Evolutionary conservation across 1,284 basidiomycete genomes (phyloP).

Genomic region (Moesziomyces parantarcticus): DNA sequence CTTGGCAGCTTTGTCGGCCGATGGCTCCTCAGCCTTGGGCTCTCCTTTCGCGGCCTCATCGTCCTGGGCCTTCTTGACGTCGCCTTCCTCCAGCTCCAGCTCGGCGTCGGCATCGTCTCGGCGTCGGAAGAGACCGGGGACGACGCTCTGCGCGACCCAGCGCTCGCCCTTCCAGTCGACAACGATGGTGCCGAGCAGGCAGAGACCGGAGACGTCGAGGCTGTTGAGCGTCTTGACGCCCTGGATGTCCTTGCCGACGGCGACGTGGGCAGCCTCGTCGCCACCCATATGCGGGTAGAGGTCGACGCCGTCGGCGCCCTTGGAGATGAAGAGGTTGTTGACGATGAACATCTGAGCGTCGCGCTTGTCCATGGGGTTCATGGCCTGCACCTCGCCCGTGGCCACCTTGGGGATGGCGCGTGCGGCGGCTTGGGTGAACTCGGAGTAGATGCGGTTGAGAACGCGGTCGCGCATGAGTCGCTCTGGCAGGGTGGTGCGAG

Average conservation of each 20-base stretch:
- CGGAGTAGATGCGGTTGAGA: constrained; percentile 72
- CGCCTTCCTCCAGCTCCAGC: constrained; percentile 43
- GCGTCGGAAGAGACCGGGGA: constrained; percentile 73
- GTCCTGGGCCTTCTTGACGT: constrained; percentile 32
- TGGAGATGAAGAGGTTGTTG: constrained; percentile 74
- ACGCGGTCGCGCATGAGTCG: constrained; percentile 72
- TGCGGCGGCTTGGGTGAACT: constrained; percentile 72
- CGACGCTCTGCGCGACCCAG: constrained; percentile 73
- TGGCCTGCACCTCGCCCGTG: constrained; percentile 71
- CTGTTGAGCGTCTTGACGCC: constrained; percentile 72
- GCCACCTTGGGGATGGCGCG: constrained; percentile 71
- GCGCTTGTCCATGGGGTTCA: constrained; percentile 73
- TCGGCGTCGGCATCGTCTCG: constrained; percentile 54
- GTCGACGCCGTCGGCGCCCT: constrained; percentile 73
- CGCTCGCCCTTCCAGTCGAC: constrained; percentile 74
- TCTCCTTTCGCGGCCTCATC: constrained; percentile 24
- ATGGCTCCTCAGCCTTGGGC: constrained; percentile 74
- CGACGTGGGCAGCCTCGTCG: constrained; percentile 73
- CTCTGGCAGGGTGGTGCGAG: constrained; percentile 71
- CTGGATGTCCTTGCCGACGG: constrained; percentile 73
- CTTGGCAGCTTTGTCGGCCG: constrained; percentile 77
- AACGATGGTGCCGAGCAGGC: constrained; percentile 70
- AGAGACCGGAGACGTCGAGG: constrained; percentile 70
- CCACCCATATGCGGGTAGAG: constrained; percentile 73
- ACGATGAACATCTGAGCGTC: constrained; percentile 73